Evolutionary conservation across 2,329 filamentous ascomycete genomes (phyloP).

Genomic region (Xylariales sp.): DNA sequence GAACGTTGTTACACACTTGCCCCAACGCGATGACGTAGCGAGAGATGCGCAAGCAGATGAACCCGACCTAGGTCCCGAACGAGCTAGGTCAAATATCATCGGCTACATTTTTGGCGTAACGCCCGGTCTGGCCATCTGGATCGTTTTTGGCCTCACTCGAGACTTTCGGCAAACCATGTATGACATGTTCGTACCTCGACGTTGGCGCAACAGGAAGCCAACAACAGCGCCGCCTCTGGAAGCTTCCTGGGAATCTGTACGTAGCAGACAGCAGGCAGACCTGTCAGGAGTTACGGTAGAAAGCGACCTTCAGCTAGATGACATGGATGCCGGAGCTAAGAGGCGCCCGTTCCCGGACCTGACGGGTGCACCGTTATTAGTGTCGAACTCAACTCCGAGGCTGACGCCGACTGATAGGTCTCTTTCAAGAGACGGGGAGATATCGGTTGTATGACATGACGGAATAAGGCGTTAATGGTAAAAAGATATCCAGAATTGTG

Average conservation of each 20-base stretch:
- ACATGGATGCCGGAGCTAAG: constrained; percentile 22
- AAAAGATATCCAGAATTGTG: background rate
- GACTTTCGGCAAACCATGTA: constrained; percentile 43
- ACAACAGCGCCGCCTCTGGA: background rate
- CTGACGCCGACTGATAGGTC: constrained; percentile 6
- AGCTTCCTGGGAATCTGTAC: constrained; percentile 8
- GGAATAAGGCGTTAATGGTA: constrained; percentile 11
- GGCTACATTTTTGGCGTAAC: constrained; percentile 46
- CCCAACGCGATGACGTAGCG: constrained; percentile 37
- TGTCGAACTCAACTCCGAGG: background rate
- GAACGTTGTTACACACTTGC: constrained; percentile 41
- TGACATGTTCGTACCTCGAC: constrained; percentile 39
- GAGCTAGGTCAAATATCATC: constrained; percentile 42
- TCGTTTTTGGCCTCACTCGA: constrained; percentile 44
- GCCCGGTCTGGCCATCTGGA: constrained; percentile 43
- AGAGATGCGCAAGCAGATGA: constrained; percentile 39
- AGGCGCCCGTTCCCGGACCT: constrained; percentile 25
- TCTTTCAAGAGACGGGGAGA: constrained; percentile 5
- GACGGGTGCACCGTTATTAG: constrained; percentile 19
- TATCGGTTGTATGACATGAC: constrained; percentile 1
- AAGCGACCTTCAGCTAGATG: constrained; percentile 32
- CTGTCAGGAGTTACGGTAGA: constrained; percentile 28
- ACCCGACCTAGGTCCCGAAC: constrained; percentile 40
- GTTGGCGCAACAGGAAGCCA: constrained; percentile 27
- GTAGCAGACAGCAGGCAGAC: constrained; percentile 13